These are phyloP conservation scores for Chaetomium sp. DNA, from an alignment of 2,329 filamentous ascomycete species.

Conservation along the genomic window DNA sequence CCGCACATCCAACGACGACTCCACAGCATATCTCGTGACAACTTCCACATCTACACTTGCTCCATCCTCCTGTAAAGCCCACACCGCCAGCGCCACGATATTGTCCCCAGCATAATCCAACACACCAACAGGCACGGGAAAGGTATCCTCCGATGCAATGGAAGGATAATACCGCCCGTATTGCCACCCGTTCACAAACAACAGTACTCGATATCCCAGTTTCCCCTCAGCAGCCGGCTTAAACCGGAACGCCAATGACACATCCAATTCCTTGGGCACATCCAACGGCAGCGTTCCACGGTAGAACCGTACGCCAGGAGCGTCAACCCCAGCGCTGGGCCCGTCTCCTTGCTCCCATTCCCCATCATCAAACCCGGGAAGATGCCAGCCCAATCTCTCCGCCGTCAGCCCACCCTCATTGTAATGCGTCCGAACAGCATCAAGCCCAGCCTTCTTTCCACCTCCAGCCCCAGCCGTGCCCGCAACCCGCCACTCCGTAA, in stretches of 20 bases:
- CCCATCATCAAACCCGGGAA: not conserved
- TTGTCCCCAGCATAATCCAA: slow-evolving; percentile 2
- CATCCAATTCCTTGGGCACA: not conserved
- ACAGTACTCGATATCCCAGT: slow-evolving; percentile 1
- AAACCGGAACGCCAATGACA: slow-evolving; percentile 1
- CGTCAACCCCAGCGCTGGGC: not conserved
- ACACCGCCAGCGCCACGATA: slow-evolving; percentile 1
- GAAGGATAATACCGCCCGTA: slow-evolving; percentile 6
- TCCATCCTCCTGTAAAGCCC: slow-evolving; percentile 1
- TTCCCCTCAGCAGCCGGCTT: not conserved
- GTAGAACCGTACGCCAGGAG: slow-evolving; percentile 3
- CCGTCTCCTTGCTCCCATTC: not conserved
- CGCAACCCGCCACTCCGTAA: slow-evolving; percentile 1
- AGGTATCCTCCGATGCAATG: slow-evolving; percentile 1
- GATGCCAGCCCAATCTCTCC: slow-evolving; percentile 7
- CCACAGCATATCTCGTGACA: slow-evolving; percentile 2
- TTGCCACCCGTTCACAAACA: slow-evolving; percentile 9
- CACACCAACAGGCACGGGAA: slow-evolving; percentile 3
- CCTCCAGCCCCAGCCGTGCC: not conserved
- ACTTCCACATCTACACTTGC: slow-evolving; percentile 5
- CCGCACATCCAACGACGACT: slow-evolving; percentile 1
- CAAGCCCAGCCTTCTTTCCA: not conserved
- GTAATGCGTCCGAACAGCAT: not conserved
- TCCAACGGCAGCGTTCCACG: not conserved
- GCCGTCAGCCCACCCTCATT: slow-evolving; percentile 5